Conservation (phyloP, 129 eudicot species). For the Sambucus nigra region DNA sequence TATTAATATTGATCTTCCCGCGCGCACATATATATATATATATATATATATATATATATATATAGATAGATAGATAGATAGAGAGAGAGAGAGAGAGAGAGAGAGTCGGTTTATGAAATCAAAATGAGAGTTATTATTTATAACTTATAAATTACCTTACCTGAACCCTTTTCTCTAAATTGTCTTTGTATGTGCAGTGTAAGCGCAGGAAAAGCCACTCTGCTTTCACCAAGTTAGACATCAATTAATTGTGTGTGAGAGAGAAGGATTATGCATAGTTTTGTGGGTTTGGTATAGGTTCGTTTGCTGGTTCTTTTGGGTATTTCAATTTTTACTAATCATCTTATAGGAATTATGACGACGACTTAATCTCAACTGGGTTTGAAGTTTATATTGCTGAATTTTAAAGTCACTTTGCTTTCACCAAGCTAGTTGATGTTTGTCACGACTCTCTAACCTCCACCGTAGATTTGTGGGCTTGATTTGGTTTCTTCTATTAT, state of each 20-base stretch:
- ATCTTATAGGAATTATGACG: too few relatives aligned
- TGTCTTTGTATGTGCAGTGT: neutral
- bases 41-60: too few relatives aligned
- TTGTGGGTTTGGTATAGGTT: neutral
- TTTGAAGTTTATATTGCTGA: slow-evolving; percentile 23
- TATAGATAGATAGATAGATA: too few relatives aligned
- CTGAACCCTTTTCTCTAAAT: slow-evolving; percentile 5
- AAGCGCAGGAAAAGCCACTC: neutral
- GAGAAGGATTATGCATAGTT: neutral
- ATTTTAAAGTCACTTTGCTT: slow-evolving; percentile 30
- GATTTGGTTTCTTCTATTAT: too few relatives aligned
- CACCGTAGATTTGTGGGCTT: slow-evolving; percentile 29
- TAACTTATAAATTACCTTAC: neutral
- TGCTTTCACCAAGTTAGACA: neutral
- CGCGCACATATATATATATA: too few relatives aligned
- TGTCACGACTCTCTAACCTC: slow-evolving; percentile 5
- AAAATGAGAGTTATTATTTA: neutral
- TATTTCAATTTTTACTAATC: neutral
- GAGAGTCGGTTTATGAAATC: neutral
- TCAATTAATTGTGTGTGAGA: neutral
- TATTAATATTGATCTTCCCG: too few relatives aligned
- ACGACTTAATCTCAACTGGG: neutral
- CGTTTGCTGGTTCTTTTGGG: neutral
- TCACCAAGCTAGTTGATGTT: slow-evolving; percentile 7
- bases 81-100: neutral